Evolutionary conservation across 805 yeast genomes (phyloP).

Genomic region (Metschnikowia orientalis): DNA sequence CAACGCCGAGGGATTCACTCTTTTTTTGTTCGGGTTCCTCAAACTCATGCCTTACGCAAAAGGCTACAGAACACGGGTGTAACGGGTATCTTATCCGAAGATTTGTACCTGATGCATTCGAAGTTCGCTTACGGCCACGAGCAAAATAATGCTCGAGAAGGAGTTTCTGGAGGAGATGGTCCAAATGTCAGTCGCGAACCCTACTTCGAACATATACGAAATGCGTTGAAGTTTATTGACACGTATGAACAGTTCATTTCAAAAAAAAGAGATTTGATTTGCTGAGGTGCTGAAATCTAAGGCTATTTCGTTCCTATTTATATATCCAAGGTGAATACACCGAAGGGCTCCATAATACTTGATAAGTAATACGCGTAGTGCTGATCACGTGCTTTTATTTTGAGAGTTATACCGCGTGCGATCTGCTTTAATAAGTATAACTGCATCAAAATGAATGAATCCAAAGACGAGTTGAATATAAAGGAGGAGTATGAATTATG

Average conservation of each 20-base stretch:
- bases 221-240: slow-evolving; percentile 2
- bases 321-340: too few species aligned
- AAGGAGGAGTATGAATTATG: slow-evolving; percentile 71
- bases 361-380: too few species aligned
- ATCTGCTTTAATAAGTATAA: too few species aligned
- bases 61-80: slow-evolving; percentile 32
- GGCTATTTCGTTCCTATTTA: too few species aligned
- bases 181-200: too few species aligned
- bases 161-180: too few species aligned
- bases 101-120: slow-evolving; percentile 24
- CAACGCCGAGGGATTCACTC: slow-evolving; percentile 27
- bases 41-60: slow-evolving; percentile 23
- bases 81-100: slow-evolving; percentile 20
- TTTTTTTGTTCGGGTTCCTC: slow-evolving; percentile 35
- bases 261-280: slow-evolving; percentile 17
- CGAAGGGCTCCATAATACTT: too few species aligned
- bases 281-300: too few species aligned
- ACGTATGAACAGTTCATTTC: not conserved
- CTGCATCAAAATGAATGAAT: slow-evolving; percentile 13
- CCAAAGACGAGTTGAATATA: slow-evolving; percentile 27
- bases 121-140: too few species aligned
- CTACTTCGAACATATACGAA: slow-evolving; percentile 4
- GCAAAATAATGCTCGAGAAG: too few species aligned
- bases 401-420: too few species aligned
- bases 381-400: too few species aligned